These are phyloP conservation scores for Leptographium lundbergii DNA, from an alignment of 2,329 filamentous ascomycete genomes.

Conservation along the genomic window DNA sequence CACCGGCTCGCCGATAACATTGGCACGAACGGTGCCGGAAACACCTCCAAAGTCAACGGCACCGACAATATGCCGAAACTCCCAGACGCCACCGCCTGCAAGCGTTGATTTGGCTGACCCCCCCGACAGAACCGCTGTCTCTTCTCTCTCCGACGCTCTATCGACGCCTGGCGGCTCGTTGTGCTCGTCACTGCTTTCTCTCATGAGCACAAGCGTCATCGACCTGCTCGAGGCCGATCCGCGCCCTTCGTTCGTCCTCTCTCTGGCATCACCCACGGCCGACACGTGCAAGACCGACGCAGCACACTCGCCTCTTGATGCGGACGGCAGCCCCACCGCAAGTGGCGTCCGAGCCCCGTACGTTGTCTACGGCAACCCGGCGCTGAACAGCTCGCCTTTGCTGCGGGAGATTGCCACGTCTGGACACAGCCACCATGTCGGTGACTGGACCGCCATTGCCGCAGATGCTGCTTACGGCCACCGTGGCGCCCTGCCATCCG, in stretches of 20 bases:
- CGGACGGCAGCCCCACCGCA: background rate
- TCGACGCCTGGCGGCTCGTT: background rate
- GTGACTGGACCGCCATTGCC: slow-evolving; percentile 15
- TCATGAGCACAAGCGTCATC: slow-evolving; percentile 17
- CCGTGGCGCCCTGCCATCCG: background rate
- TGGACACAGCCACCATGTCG: slow-evolving; percentile 6
- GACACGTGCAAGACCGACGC: background rate
- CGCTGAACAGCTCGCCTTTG: slow-evolving; percentile 12
- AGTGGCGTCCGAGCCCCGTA: background rate
- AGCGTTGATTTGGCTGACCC: background rate
- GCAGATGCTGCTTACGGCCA: background rate
- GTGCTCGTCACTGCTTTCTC: background rate
- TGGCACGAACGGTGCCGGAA: background rate
- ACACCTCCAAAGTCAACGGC: background rate
- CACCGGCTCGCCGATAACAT: background rate
- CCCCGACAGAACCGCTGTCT: background rate
- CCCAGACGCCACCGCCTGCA: background rate
- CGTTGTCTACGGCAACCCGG: slow-evolving; percentile 17
- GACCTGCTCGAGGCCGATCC: slow-evolving; percentile 26
- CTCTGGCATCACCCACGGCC: background rate
- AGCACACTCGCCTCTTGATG: background rate
- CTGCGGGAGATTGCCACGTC: slow-evolving; percentile 10
- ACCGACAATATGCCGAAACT: background rate
- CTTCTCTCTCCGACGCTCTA: background rate
- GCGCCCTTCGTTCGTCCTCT: slow-evolving; percentile 22